Evolutionary conservation across 768 basidiomycete species (phyloP).

Genomic region (Hypholoma fasciculare): DNA sequence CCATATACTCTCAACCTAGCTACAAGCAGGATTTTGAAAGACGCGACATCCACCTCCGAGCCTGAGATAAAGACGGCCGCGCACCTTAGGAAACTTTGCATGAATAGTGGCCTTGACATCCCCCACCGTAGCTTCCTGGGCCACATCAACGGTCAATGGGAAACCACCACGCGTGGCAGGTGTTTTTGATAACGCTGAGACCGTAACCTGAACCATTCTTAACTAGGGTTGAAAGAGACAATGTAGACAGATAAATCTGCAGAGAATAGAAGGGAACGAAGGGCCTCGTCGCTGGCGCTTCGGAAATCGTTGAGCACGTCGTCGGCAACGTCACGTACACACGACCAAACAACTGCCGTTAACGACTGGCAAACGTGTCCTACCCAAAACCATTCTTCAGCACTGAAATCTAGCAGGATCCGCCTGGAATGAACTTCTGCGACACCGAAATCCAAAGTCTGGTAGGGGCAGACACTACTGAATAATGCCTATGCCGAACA

Average conservation of each 20-base stretch:
- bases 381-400: no score
- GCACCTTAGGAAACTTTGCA: constrained; percentile 36
- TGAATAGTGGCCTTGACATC: constrained; percentile 72
- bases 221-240: no score
- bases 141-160: constrained; percentile 51
- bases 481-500: no score
- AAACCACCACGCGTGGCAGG: constrained; percentile 49
- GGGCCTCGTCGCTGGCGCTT: background rate
- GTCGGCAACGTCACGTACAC: constrained; percentile 18
- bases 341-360: constrained; percentile 13
- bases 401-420: no score
- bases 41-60: background rate
- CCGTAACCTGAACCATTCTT: constrained; percentile 46
- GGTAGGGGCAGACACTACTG: no score
- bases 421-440: no score
- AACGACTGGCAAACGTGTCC: background rate
- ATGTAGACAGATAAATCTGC: no score
- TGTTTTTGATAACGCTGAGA: constrained; percentile 49
- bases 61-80: constrained; percentile 1
- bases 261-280: no score
- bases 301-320: background rate
- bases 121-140: constrained; percentile 53
- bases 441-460: no score
- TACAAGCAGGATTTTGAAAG: no score
- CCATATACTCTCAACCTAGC: no score